Percentiles rank a stretch among this genome's conserved stretches.
These are phyloP conservation scores for Aspergillus ochraceoroseus DNA, from an alignment of 2,329 filamentous ascomycete genomes.

Conservation along the genomic window DNA sequence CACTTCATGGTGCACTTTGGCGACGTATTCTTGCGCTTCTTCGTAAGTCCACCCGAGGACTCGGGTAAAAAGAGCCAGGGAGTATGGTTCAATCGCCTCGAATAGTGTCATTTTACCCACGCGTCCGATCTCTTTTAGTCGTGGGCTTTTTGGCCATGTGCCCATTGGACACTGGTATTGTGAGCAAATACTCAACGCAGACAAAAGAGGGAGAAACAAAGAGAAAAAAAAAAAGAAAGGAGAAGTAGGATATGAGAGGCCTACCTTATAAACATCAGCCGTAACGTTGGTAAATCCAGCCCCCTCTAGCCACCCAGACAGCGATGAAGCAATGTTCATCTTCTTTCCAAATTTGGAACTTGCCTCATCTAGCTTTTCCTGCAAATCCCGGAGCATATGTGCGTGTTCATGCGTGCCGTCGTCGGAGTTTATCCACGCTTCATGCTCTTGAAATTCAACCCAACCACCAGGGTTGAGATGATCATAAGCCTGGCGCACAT, in stretches of 20 bases:
- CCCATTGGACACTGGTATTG: conserved; percentile 30
- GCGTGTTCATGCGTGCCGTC: conserved; percentile 31
- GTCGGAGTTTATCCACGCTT: conserved; percentile 27
- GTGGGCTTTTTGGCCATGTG: conserved; percentile 33
- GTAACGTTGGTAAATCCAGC: conserved; percentile 33
- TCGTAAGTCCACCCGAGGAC: conserved; percentile 33
- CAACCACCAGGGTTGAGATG: conserved; percentile 37
- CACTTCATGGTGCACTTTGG: conserved; percentile 28
- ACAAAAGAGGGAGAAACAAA: neutral
- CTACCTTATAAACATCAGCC: conserved; percentile 37
- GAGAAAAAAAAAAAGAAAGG: neutral
- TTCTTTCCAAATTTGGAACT: conserved; percentile 34
- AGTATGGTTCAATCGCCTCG: conserved; percentile 38
- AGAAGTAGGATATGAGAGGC: neutral
- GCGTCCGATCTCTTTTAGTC: conserved; percentile 35
- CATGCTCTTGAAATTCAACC: conserved; percentile 37
- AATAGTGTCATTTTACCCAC: conserved; percentile 29
- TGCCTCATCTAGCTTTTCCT: conserved; percentile 27
- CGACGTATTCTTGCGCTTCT: conserved; percentile 29
- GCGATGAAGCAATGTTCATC: conserved; percentile 32
- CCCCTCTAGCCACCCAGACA: conserved; percentile 28
- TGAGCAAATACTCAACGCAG: conserved; percentile 8
- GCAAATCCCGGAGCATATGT: conserved; percentile 27
- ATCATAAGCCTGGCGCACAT: conserved; percentile 30
- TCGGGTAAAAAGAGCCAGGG: conserved; percentile 38